Evolutionary conservation across 257 asterid species (phyloP).

Genomic region (Scutellaria galericulata): DNA sequence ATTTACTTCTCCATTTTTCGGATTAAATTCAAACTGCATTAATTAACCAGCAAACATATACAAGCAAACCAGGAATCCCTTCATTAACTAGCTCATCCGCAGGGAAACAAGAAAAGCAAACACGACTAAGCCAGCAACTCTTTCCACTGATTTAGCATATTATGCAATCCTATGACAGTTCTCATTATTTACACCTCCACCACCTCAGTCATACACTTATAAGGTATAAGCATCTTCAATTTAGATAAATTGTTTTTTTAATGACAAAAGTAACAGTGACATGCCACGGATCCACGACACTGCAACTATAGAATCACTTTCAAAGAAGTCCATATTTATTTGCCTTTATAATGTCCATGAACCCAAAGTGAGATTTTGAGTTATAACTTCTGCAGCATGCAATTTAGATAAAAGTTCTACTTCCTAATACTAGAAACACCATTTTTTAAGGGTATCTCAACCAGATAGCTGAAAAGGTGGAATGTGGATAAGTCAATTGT

Average conservation of each 20-base stretch:
- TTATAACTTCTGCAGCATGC: constrained; percentile 4
- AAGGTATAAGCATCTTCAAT: not conserved
- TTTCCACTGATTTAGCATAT: constrained; percentile 1
- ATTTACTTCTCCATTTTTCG: not conserved
- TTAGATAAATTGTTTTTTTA: constrained; percentile 14
- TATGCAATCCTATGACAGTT: constrained; percentile 8
- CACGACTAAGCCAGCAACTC: not conserved
- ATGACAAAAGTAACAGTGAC: not conserved
- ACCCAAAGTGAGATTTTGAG: not conserved
- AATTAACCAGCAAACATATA: constrained; percentile 6
- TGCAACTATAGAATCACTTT: not conserved
- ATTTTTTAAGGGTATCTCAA: not conserved
- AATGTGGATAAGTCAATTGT: not conserved
- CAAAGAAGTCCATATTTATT: not conserved
- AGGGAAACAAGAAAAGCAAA: constrained; percentile 28
- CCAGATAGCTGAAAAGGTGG: constrained; percentile 4
- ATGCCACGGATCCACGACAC: not conserved
- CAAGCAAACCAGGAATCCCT: constrained; percentile 15
- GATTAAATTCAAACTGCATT: constrained; percentile 7
- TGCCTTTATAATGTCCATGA: constrained; percentile 16
- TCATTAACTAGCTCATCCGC: constrained; percentile 7
- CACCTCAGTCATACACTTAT: not conserved
- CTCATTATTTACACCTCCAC: not conserved
- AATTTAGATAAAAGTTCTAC: constrained; percentile 3
- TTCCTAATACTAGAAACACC: not conserved